Conservation (phyloP, 2,329 filamentous ascomycete genomes). For the Phoma herbarum region DNA sequence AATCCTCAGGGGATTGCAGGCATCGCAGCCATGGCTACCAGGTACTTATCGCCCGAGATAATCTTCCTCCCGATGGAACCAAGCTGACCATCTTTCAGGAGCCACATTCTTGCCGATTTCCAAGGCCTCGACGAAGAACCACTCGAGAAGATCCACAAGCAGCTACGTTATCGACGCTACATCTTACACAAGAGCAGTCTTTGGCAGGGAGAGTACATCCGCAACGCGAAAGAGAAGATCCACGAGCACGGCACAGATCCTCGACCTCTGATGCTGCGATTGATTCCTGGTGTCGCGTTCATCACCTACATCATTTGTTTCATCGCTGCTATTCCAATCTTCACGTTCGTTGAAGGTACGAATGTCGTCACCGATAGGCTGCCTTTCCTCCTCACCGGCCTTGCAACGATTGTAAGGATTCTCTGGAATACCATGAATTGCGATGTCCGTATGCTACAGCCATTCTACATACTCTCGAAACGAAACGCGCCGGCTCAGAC, state of each 20-base stretch:
- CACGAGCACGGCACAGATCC: slow-evolving; percentile 60
- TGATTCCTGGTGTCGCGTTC: slow-evolving; percentile 67
- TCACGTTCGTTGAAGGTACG: slow-evolving; percentile 66
- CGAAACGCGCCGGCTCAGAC: slow-evolving; percentile 72
- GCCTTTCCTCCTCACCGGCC: slow-evolving; percentile 71
- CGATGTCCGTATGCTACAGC: slow-evolving; percentile 76
- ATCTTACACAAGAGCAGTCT: slow-evolving; percentile 75
- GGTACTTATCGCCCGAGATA: background rate
- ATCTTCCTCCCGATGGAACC: too few species aligned
- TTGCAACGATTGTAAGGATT: slow-evolving; percentile 73
- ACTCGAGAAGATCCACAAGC: slow-evolving; percentile 72
- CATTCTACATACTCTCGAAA: slow-evolving; percentile 74
- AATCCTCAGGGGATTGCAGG: slow-evolving; percentile 78
- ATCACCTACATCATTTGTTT: slow-evolving; percentile 67
- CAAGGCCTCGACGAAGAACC: slow-evolving; percentile 74
- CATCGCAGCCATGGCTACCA: slow-evolving; percentile 77
- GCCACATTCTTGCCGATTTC: slow-evolving; percentile 78
- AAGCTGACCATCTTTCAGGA: too few species aligned
- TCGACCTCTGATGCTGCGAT: slow-evolving; percentile 73
- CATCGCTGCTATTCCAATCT: slow-evolving; percentile 65
- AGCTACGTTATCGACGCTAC: slow-evolving; percentile 72
- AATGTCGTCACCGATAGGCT: slow-evolving; percentile 67
- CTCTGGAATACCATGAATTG: slow-evolving; percentile 74
- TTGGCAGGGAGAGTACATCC: slow-evolving; percentile 68
- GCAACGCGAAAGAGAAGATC: slow-evolving; percentile 58